Evolutionary conservation across 176 grass and related monocot genomes (phyloP).

Genomic region (Bromus sterilis): DNA sequence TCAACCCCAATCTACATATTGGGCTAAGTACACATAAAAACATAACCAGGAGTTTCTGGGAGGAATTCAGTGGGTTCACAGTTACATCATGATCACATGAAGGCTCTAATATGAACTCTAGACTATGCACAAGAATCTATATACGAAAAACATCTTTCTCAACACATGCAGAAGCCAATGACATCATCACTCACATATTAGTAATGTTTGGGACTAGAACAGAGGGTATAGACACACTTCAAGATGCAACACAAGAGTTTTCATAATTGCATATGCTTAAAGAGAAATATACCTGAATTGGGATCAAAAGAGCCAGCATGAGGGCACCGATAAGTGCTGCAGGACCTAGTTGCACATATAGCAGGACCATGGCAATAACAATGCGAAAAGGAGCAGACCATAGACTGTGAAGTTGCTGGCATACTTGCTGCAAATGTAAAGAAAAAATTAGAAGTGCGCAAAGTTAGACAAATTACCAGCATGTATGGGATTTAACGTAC

Average conservation of each 20-base stretch:
- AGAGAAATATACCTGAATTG: constrained; percentile 70
- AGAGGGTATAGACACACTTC: constrained; percentile 1
- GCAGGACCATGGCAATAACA: constrained; percentile 68
- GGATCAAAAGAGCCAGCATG: constrained; percentile 82
- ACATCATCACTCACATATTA: background rate
- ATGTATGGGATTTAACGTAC: background rate
- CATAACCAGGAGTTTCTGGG: background rate
- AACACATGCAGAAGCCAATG: constrained; percentile 1
- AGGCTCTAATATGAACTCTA: background rate
- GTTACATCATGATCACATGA: background rate
- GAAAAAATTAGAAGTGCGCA: constrained; percentile 12
- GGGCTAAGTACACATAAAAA: background rate
- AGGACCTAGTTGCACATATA: constrained; percentile 75
- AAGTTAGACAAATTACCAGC: background rate
- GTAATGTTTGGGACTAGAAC: background rate
- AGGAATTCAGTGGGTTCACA: constrained; percentile 4
- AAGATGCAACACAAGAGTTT: constrained; percentile 4
- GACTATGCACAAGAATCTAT: background rate
- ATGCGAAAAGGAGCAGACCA: constrained; percentile 99
- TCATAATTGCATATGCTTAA: background rate
- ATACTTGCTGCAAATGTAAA: constrained; percentile 77
- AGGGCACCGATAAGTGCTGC: constrained; percentile 76
- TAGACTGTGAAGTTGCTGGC: constrained; percentile 93
- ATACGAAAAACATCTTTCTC: constrained; percentile 12
- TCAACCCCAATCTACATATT: background rate